phyloP scores from a whole-genome alignment of 495 filamentous ascomycete genomes.

The Aspergillus steynii region DNA sequence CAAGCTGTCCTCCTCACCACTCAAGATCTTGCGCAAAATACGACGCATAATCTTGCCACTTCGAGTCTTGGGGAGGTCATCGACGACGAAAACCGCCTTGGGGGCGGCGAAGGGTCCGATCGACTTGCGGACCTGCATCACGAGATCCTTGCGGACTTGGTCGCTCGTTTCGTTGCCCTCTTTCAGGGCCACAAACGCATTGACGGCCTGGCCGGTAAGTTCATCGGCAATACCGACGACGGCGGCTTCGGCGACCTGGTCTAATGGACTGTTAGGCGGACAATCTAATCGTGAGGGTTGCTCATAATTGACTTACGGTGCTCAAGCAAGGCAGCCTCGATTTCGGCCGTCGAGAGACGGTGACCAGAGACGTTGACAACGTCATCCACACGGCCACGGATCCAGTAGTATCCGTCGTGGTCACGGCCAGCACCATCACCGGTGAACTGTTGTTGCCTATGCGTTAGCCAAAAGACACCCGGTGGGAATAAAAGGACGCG shows the following conservation, averaged over 20 bases:
- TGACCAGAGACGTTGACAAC: constrained; percentile 98
- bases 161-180: constrained; percentile 77
- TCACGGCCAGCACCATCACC: constrained; percentile 97
- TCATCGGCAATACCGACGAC: constrained; percentile 94
- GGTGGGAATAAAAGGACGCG: not conserved
- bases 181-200: constrained; percentile 94
- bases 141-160: constrained; percentile 86
- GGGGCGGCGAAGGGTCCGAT: constrained; percentile 97
- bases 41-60: constrained; percentile 99
- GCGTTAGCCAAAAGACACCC: constrained; percentile 13
- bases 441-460: constrained; percentile 69
- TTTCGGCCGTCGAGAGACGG: constrained; percentile 94
- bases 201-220: constrained; percentile 93
- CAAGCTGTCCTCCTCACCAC: constrained; percentile 93
- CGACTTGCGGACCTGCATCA: constrained; percentile 91
- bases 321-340: constrained; percentile 94
- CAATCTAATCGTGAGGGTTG: not conserved
- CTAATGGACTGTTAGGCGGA: constrained; percentile 25
- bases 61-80: constrained; percentile 93
- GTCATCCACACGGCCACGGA: constrained; percentile 96
- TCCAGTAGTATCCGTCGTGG: constrained; percentile 99
- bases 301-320: constrained; percentile 56
- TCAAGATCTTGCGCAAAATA: constrained; percentile 94
- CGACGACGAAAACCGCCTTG: constrained; percentile 85
- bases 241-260: constrained; percentile 82